These are phyloP conservation scores for Rosa rugosa DNA, from an alignment of 306 rosid species.

Conservation along the genomic window DNA sequence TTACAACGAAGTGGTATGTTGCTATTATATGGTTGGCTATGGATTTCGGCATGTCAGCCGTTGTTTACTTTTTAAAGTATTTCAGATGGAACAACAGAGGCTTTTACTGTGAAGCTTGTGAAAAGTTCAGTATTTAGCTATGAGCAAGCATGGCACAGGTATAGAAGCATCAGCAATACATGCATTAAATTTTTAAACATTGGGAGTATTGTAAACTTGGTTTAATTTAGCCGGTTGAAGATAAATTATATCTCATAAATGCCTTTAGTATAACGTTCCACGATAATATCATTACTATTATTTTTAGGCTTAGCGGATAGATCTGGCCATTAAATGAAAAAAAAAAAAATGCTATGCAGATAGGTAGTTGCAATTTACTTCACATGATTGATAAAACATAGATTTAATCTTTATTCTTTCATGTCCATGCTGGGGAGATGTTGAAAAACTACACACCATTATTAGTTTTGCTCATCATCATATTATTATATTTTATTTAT, in stretches of 20 bases:
- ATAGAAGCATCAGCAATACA: constrained; percentile 29
- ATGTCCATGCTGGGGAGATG: background rate
- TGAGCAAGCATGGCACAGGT: constrained; percentile 99
- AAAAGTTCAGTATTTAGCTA: constrained; percentile 92
- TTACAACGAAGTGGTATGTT: constrained; percentile 77
- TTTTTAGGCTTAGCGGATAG: background rate
- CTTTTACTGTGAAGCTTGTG: constrained; percentile 75
- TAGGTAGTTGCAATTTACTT: constrained; percentile 3
- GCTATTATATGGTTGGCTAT: constrained; percentile 21
- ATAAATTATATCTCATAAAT: background rate
- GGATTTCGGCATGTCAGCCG: constrained; percentile 21
- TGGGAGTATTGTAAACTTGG: constrained; percentile 7
- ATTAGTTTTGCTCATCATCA: background rate
- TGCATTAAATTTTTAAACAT: constrained; percentile 14
- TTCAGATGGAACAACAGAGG: constrained; percentile 71
- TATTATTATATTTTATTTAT: background rate
- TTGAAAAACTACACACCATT: background rate
- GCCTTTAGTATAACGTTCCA: background rate
- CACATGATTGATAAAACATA: background rate
- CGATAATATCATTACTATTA: background rate
- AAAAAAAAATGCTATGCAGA: background rate
- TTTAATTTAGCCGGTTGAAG: background rate
- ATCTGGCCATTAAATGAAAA: background rate
- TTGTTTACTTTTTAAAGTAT: constrained; percentile 41
- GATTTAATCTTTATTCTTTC: background rate